Conservation (phyloP, 2,329 filamentous ascomycete species). For the Neonectria neomacrospora region DNA sequence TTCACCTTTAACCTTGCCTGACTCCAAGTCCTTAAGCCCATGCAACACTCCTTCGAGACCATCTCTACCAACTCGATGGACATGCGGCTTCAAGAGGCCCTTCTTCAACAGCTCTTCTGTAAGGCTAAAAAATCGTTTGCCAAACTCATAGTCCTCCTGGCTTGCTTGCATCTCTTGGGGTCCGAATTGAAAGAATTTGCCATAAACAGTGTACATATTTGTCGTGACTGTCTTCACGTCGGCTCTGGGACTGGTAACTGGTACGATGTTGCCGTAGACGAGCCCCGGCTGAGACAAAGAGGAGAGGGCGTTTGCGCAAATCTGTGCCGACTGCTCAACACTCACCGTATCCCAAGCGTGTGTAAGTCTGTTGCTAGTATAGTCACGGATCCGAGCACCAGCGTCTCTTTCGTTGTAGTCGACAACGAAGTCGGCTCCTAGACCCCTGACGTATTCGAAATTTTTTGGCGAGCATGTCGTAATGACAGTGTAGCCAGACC, state of each 20-base stretch:
- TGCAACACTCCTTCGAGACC: conserved; percentile 10
- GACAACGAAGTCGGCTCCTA: conserved; percentile 59
- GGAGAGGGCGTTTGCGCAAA: conserved; percentile 17
- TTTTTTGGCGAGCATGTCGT: conserved; percentile 54
- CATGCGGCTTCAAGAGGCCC: conserved; percentile 3
- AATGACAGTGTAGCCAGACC: conserved; percentile 52
- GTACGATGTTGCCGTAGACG: conserved; percentile 19
- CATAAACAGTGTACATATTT: conserved; percentile 20
- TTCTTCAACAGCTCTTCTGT: conserved; percentile 9
- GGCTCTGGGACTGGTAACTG: conserved; percentile 10
- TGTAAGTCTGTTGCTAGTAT: conserved; percentile 29
- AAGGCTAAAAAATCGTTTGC: not conserved
- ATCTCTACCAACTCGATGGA: not conserved
- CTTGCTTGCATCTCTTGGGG: conserved; percentile 1
- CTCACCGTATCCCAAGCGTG: conserved; percentile 28
- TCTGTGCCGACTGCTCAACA: conserved; percentile 10
- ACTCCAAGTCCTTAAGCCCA: conserved; percentile 12
- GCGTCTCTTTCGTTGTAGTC: conserved; percentile 54
- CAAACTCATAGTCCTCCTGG: conserved; percentile 12
- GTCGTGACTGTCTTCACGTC: conserved; percentile 11
- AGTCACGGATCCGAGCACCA: conserved; percentile 40
- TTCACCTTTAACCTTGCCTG: conserved; percentile 4
- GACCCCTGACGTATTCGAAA: conserved; percentile 50
- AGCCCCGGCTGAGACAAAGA: not conserved
- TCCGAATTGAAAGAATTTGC: conserved; percentile 19